A percentile compares a stretch with the other conserved stretches of the same genome.
Evolutionary conservation across 257 asterid genomes (phyloP).

Genomic region (Salvia miltiorrhiza): DNA sequence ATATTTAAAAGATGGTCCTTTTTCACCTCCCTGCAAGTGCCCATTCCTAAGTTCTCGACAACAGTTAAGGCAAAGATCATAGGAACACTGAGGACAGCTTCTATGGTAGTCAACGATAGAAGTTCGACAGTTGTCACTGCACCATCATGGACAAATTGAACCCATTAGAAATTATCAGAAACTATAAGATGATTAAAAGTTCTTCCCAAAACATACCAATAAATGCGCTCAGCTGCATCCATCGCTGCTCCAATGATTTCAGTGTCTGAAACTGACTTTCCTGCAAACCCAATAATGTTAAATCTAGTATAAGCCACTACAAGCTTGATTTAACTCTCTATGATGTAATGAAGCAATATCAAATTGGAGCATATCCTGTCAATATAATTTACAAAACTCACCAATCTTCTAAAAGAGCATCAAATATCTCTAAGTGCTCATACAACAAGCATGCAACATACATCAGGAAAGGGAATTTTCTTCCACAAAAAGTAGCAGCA

Average conservation of each 20-base stretch:
- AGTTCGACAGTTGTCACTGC: constrained; percentile 58
- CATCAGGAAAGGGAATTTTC: neutral
- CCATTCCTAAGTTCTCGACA: constrained; percentile 61
- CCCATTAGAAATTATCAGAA: neutral
- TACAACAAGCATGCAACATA: neutral
- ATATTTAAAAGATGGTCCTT: constrained; percentile 24
- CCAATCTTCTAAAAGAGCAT: neutral
- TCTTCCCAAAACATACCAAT: constrained; percentile 38
- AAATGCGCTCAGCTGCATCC: constrained; percentile 34
- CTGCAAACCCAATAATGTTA: constrained; percentile 31
- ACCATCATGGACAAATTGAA: constrained; percentile 11
- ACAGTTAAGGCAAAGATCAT: constrained; percentile 66
- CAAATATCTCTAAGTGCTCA: neutral
- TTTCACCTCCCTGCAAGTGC: constrained; percentile 36
- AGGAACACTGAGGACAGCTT: constrained; percentile 55
- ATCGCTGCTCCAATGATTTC: constrained; percentile 19
- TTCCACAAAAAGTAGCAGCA: neutral
- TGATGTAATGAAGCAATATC: neutral
- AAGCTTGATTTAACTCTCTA: neutral
- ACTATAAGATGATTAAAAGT: neutral
- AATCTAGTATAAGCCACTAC: neutral
- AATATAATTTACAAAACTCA: neutral
- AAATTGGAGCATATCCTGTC: neutral
- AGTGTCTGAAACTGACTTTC: constrained; percentile 34
- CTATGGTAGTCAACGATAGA: constrained; percentile 55